Evolutionary conservation across 2,329 filamentous ascomycete species (phyloP).

Genomic region (Cladophialophora carrionii): DNA sequence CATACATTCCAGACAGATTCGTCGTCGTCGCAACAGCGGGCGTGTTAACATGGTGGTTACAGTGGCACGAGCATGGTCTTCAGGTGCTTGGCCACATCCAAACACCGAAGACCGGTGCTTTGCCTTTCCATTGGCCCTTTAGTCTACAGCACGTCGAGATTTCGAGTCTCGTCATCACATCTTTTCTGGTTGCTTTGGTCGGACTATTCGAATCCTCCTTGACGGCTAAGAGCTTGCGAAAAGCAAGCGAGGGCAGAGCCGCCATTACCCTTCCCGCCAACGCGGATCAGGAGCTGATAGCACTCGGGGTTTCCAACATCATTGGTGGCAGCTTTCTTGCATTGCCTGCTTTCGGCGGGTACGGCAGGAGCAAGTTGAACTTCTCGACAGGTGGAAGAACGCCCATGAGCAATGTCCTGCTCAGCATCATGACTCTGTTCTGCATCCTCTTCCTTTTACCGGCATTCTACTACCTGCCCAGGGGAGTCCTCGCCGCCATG

Average conservation of each 20-base stretch:
- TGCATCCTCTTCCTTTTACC: slow-evolving; percentile 13
- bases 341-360: slow-evolving; percentile 13
- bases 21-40: slow-evolving; percentile 11
- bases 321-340: slow-evolving; percentile 13
- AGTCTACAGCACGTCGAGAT: slow-evolving; percentile 6
- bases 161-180: slow-evolving; percentile 13
- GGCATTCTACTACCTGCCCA: slow-evolving; percentile 18
- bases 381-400: slow-evolving; percentile 16
- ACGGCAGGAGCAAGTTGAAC: slow-evolving; percentile 19
- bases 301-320: slow-evolving; percentile 15
- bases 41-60: slow-evolving; percentile 7
- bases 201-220: slow-evolving; percentile 22
- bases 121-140: slow-evolving; percentile 20
- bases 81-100: slow-evolving; percentile 16
- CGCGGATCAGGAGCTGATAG: slow-evolving; percentile 15
- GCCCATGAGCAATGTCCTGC: slow-evolving; percentile 16
- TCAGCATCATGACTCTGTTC: slow-evolving; percentile 7
- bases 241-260: not conserved
- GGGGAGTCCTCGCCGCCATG: slow-evolving; percentile 16
- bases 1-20: slow-evolving; percentile 18
- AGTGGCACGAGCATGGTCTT: slow-evolving; percentile 15
- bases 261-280: not conserved
- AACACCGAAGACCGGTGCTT: slow-evolving; percentile 8
- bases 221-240: slow-evolving; percentile 15
- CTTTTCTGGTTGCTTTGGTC: slow-evolving; percentile 12